Evolutionary conservation across 176 grass and related monocot genomes (phyloP).

Genomic region (Cenchrus purpureus): DNA sequence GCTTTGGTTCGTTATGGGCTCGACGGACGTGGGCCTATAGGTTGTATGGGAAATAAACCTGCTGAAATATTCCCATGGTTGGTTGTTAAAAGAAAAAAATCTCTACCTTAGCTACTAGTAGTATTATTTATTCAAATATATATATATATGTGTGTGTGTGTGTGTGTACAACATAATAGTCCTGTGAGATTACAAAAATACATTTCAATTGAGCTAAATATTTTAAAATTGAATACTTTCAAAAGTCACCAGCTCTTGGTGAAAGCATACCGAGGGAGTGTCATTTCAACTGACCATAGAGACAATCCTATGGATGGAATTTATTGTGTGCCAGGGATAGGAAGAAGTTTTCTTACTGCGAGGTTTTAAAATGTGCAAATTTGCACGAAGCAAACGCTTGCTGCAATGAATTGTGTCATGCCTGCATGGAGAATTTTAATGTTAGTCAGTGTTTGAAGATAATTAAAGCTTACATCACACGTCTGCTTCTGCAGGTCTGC

Average conservation of each 20-base stretch:
- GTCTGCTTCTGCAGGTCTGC: too few relatives aligned
- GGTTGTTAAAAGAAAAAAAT: too few relatives aligned
- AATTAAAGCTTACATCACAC: constrained; percentile 7
- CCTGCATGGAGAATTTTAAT: neutral
- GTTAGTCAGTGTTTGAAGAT: neutral
- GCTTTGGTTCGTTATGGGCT: too few relatives aligned
- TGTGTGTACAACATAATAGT: too few relatives aligned
- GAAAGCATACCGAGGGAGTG: neutral
- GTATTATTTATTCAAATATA: too few relatives aligned
- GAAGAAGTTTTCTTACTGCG: neutral
- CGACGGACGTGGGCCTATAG: too few relatives aligned
- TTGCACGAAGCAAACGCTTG: neutral
- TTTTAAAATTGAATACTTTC: neutral
- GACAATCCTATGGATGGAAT: neutral
- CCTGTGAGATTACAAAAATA: too few relatives aligned
- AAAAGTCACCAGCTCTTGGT: neutral
- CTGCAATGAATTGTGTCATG: constrained; percentile 10
- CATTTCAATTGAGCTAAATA: too few relatives aligned
- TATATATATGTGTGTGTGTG: too few relatives aligned
- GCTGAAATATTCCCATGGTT: too few relatives aligned
- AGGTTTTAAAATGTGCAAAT: neutral
- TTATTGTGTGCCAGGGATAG: neutral
- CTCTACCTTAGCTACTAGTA: too few relatives aligned
- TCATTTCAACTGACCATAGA: neutral
- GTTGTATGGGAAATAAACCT: too few relatives aligned